phyloP scores from a whole-genome alignment of 2,329 filamentous ascomycete species.

The Samsoniella hepiali region DNA sequence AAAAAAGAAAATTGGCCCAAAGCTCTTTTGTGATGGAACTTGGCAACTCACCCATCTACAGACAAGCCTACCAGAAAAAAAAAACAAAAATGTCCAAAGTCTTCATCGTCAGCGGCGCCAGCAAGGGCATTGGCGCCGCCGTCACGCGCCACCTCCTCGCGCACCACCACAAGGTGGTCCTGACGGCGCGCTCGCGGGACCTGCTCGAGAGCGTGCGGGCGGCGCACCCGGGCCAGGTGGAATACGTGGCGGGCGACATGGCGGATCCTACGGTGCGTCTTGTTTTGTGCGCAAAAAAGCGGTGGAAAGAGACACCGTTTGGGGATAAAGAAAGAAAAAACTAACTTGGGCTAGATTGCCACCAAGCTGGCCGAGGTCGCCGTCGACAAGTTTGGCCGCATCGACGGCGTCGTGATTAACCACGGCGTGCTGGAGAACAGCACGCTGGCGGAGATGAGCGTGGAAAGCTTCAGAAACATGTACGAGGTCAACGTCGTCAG shows the following conservation, averaged over 20 bases:
- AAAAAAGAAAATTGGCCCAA: background rate
- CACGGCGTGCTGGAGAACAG: constrained; percentile 81
- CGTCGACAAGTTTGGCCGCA: constrained; percentile 61
- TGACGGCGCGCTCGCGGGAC: constrained; percentile 53
- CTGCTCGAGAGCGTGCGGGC: constrained; percentile 49
- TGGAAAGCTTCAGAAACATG: constrained; percentile 68
- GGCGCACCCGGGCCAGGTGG: constrained; percentile 51
- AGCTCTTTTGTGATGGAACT: too few relatives aligned
- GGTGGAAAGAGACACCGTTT: too few relatives aligned
- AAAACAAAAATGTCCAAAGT: constrained; percentile 52
- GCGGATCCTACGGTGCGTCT: constrained; percentile 46
- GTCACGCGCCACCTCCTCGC: constrained; percentile 50
- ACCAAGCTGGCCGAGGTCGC: constrained; percentile 63
- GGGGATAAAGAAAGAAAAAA: too few relatives aligned
- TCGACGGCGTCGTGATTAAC: constrained; percentile 85
- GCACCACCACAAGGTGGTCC: constrained; percentile 55
- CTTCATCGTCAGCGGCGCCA: constrained; percentile 66
- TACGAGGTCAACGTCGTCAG: constrained; percentile 91
- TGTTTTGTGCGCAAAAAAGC: background rate
- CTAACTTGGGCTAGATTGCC: constrained; percentile 37
- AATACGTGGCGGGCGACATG: constrained; percentile 55
- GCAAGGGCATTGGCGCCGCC: constrained; percentile 60
- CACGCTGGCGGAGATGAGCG: constrained; percentile 62
- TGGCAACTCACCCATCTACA: too few relatives aligned
- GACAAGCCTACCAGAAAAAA: background rate